phyloP scores from a whole-genome alignment of 805 yeast species.

The Metschnikowia orientalis region DNA sequence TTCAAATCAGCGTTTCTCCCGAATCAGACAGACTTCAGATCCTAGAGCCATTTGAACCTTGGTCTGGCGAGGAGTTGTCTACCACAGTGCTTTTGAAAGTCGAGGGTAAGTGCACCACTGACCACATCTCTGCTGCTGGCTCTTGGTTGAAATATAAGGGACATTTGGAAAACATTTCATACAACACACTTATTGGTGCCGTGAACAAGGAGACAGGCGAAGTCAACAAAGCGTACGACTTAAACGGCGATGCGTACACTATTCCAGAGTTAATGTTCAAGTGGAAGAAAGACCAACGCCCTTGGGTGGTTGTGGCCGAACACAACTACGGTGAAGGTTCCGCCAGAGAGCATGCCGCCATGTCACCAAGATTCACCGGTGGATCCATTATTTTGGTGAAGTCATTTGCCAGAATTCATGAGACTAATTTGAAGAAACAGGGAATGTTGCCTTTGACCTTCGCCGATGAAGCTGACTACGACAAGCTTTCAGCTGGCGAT shows the following conservation, averaged over 20 bases:
- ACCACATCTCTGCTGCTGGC: conserved; percentile 98
- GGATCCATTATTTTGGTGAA: conserved; percentile 85
- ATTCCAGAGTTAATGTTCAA: conserved; percentile 97
- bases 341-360: conserved; percentile 98
- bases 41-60: conserved; percentile 80
- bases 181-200: conserved; percentile 95
- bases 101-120: conserved; percentile 97
- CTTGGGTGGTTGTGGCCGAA: conserved; percentile 96
- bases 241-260: conserved; percentile 69
- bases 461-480: conserved; percentile 87
- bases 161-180: conserved; percentile 89
- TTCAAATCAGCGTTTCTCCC: conserved; percentile 69
- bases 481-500: conserved; percentile 72
- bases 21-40: conserved; percentile 89
- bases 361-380: conserved; percentile 91
- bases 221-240: conserved; percentile 84
- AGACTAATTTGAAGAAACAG: conserved; percentile 95
- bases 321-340: conserved; percentile 99
- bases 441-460: conserved; percentile 95
- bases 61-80: conserved; percentile 81
- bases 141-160: conserved; percentile 98
- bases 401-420: conserved; percentile 97
- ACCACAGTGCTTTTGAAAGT: conserved; percentile 81
- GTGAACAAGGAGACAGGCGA: conserved; percentile 96
- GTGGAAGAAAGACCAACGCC: conserved; percentile 81